Percentiles rank a stretch among this genome's conserved stretches.
Conservation (phyloP, 2,329 filamentous ascomycete species). For the Diaporthe sp. region DNA sequence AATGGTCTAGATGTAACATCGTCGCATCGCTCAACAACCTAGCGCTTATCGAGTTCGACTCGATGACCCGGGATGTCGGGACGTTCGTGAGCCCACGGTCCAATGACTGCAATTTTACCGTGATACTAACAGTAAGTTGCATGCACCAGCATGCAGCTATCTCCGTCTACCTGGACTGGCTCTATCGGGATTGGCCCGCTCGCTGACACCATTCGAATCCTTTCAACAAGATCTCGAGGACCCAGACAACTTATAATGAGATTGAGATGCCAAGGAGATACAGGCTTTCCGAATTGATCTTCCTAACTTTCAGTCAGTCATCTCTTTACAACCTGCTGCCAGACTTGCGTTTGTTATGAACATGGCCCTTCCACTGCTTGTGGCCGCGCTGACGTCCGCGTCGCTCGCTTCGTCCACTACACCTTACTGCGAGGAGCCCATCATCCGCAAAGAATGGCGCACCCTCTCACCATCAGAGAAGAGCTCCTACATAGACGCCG, state of each 20-base stretch:
- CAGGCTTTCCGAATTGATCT: not conserved
- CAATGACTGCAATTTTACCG: not conserved
- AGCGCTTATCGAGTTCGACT: not conserved
- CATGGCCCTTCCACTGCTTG: not conserved
- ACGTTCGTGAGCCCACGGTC: not conserved
- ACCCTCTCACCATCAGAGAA: not conserved
- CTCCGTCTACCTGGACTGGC: not conserved
- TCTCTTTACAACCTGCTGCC: too few relatives aligned
- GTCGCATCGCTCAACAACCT: not conserved
- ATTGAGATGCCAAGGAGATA: not conserved
- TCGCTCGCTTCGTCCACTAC: not conserved
- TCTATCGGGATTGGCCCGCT: not conserved
- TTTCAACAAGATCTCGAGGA: not conserved
- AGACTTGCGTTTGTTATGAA: not conserved
- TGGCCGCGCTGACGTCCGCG: rapidly evolving
- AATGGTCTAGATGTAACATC: too few relatives aligned
- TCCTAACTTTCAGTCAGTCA: rapidly evolving
- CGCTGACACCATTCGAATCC: not conserved
- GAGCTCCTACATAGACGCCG: not conserved
- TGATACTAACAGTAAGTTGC: not conserved
- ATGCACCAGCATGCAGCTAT: not conserved
- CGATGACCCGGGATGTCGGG: not conserved
- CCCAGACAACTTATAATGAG: not conserved
- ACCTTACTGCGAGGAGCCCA: not conserved
- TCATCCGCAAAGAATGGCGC: not conserved